A percentile compares a stretch with the other conserved stretches of the same genome.
Conservation (phyloP, 176 grass and related monocot genomes). For the Oropetium thomaeum region DNA sequence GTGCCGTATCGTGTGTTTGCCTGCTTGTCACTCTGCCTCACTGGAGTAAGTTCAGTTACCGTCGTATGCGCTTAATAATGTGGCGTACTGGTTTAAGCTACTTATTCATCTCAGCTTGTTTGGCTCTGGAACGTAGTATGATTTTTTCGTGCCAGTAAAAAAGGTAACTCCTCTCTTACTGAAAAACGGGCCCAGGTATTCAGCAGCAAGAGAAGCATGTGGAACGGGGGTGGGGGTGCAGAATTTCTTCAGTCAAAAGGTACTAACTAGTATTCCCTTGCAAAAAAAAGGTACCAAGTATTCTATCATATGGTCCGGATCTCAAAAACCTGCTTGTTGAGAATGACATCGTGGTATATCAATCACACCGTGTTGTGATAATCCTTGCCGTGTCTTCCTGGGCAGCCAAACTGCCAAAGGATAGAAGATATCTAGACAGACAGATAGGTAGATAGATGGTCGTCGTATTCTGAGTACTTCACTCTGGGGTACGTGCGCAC, state of each 20-base stretch:
- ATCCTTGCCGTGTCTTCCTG: neutral
- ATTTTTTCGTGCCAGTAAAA: neutral
- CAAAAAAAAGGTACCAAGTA: too few relatives aligned
- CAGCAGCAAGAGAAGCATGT: neutral
- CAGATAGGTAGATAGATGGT: neutral
- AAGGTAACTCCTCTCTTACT: neutral
- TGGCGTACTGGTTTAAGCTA: neutral
- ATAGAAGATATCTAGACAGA: neutral
- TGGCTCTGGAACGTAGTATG: neutral
- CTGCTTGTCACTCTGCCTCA: neutral
- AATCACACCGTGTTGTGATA: neutral
- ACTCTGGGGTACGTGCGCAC: neutral
- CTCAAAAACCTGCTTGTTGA: too few relatives aligned
- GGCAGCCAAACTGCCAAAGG: neutral
- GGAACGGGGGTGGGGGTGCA: neutral
- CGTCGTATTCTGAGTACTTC: neutral
- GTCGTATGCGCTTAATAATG: neutral
- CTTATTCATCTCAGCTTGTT: neutral
- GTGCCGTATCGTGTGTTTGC: too few relatives aligned
- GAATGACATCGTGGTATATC: neutral
- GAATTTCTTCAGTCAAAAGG: neutral
- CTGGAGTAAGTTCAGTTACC: neutral
- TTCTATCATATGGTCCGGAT: neutral
- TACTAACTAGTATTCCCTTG: too few relatives aligned
- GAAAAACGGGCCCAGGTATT: neutral